Evolutionary conservation across 345 rosid genomes (phyloP), one percentile per base, ranked within the genome.

Genomic region (Geranium rotundifolium): DNA sequence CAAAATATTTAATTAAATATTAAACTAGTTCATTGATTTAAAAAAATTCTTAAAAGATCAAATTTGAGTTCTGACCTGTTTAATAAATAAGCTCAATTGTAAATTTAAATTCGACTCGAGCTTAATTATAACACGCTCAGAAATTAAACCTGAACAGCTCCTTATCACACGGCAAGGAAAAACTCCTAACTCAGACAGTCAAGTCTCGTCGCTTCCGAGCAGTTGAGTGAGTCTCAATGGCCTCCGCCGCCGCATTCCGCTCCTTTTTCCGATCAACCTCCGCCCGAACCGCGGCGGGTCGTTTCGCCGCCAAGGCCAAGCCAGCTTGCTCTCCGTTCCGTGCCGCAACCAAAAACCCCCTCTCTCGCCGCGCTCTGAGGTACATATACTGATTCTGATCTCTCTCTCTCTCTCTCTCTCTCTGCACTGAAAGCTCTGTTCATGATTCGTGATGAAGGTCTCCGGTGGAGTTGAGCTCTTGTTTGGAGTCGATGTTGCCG

Each of bases 401-500:
- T 17, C 30, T 18, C 16, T 39, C 62, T 54, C 57, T 12, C 49
- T 2, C 4, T 58, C 8, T n/a, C 3, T 19, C 3, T 59, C 37
- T 29, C 8, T 59, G 31, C 13, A 0, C n/a, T 17, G 10, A 18
- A 29, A 29, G 1, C 10, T 16, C 20, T 5, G 16, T 9, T 14
- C 20, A 8, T 9, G 15, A 29, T 14, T 15, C 29, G 39, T n/a
- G 8, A 14, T 74, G 73, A 67, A 82, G 95, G 80, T 65, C 68
- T 63, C 97, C 87, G 1, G 90, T 90, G 68, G 86, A 90, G 73
- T 16, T 79, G 79, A 85, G 93, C 73, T 77, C 74, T 69, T 81
- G 86, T 54, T 65, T 85, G 79, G 97, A 90, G 75, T 82, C 99
- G 29, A 64, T 87, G 91, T 63, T 90, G 80, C 97, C 99, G 19